phyloP scores from a whole-genome alignment of 129 eudicot genomes.

The Heracleum sosnowskyi region DNA sequence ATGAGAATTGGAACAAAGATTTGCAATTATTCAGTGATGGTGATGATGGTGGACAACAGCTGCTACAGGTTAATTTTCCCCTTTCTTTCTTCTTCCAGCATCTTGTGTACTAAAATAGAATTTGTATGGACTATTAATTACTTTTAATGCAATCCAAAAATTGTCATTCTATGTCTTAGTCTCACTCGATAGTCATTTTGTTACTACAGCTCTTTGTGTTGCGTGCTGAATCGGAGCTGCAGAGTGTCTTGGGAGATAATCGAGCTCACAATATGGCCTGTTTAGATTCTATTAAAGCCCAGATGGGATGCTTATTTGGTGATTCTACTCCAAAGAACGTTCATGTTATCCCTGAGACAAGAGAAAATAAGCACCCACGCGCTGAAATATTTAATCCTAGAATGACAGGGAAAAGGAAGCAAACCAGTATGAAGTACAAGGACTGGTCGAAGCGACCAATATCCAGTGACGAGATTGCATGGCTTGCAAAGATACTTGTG shows the following conservation, averaged over 20 bases:
- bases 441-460: constrained; percentile 92
- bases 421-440: constrained; percentile 45
- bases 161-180: background rate
- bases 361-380: constrained; percentile 29
- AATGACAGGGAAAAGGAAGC: constrained; percentile 35
- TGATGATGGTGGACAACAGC: constrained; percentile 89
- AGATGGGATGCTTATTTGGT: constrained; percentile 55
- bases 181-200: constrained; percentile 5
- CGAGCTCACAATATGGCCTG: constrained; percentile 42
- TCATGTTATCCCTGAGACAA: constrained; percentile 22
- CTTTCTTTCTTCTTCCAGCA: constrained; percentile 9
- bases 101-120: background rate
- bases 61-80: constrained; percentile 57
- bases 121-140: background rate
- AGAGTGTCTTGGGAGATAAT: constrained; percentile 47
- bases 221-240: constrained; percentile 90
- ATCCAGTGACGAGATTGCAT: constrained; percentile 77
- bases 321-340: constrained; percentile 24
- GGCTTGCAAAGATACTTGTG: constrained; percentile 79
- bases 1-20: constrained; percentile 95
- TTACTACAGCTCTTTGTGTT: constrained; percentile 70
- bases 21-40: constrained; percentile 66
- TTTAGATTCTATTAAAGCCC: constrained; percentile 49
- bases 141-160: background rate
- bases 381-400: constrained; percentile 71